These are phyloP conservation scores for Aspergillus bombycis DNA, from an alignment of 2,329 filamentous ascomycete genomes.

Conservation along the genomic window DNA sequence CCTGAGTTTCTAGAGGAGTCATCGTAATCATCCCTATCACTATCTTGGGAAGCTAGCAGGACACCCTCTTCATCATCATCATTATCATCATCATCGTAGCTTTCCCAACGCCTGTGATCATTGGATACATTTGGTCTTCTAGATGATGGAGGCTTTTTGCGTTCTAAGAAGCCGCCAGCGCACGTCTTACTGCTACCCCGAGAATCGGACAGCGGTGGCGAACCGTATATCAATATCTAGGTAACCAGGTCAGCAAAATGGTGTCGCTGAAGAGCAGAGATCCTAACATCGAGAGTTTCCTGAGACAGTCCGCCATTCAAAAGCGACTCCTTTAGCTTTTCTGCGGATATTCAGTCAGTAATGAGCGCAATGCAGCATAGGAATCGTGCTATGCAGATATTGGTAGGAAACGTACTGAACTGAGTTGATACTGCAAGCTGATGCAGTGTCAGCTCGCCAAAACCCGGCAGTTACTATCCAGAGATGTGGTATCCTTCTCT, in stretches of 20 bases:
- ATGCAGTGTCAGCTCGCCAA: neutral
- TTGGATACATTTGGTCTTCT: neutral
- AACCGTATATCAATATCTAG: slow-evolving; percentile 27
- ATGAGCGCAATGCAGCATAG: neutral
- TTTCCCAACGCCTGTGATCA: slow-evolving; percentile 3
- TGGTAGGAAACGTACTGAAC: slow-evolving; percentile 17
- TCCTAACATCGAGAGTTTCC: slow-evolving; percentile 52
- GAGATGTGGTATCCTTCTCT: neutral
- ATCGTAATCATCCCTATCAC: slow-evolving; percentile 30
- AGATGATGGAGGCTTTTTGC: neutral
- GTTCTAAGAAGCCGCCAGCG: neutral
- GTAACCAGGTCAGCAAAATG: slow-evolving; percentile 15
- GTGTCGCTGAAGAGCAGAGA: slow-evolving; percentile 3
- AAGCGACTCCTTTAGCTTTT: slow-evolving; percentile 52
- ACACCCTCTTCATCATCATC: slow-evolving; percentile 27
- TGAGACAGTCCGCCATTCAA: slow-evolving; percentile 54
- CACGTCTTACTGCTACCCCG: neutral
- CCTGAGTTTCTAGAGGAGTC: slow-evolving; percentile 23
- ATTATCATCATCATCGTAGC: slow-evolving; percentile 1
- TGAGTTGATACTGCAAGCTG: slow-evolving; percentile 23
- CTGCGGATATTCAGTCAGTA: slow-evolving; percentile 33
- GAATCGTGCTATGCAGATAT: neutral
- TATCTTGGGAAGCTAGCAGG: slow-evolving; percentile 25
- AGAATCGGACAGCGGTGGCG: neutral
- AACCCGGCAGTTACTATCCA: neutral